Conservation (phyloP, 495 filamentous ascomycete genomes). For the Tetracladium marchalianum region DNA sequence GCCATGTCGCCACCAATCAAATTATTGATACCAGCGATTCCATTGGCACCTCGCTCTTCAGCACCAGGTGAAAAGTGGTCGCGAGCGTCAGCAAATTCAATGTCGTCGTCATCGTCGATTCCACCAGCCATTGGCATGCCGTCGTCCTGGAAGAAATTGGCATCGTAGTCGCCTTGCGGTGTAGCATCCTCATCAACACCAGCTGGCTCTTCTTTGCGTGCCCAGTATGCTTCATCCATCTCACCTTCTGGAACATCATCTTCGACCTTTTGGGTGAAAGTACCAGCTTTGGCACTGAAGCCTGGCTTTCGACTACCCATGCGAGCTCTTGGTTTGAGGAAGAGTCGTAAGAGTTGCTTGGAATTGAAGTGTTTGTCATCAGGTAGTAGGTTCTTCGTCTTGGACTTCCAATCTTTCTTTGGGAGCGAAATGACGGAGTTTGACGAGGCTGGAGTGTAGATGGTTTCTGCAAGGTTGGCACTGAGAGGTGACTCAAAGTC, state of each 20-base stretch:
- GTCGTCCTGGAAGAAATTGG: slow-evolving; percentile 96
- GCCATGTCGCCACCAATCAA: slow-evolving; percentile 28
- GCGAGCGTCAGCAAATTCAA: slow-evolving; percentile 80
- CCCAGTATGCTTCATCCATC: slow-evolving; percentile 96
- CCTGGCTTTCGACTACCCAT: slow-evolving; percentile 44
- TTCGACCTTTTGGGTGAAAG: slow-evolving; percentile 30
- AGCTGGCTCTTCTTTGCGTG: slow-evolving; percentile 53
- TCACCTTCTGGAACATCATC: slow-evolving; percentile 56
- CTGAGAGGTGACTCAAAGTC: slow-evolving; percentile 73
- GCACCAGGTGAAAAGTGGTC: slow-evolving; percentile 76
- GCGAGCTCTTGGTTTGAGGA: slow-evolving; percentile 86
- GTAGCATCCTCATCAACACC: slow-evolving; percentile 32
- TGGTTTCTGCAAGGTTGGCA: slow-evolving; percentile 58
- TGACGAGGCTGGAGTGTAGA: slow-evolving; percentile 76
- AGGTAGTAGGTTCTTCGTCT: slow-evolving; percentile 82
- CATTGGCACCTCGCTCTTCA: slow-evolving; percentile 36
- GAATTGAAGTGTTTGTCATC: slow-evolving; percentile 99
- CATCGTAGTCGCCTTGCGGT: slow-evolving; percentile 73
- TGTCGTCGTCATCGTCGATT: slow-evolving; percentile 64
- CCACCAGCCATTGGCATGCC: slow-evolving; percentile 68
- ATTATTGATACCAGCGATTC: slow-evolving; percentile 37
- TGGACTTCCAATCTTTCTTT: slow-evolving; percentile 91
- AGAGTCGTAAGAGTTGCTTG: slow-evolving; percentile 74
- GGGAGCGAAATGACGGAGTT: slow-evolving; percentile 74
- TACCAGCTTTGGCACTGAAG: slow-evolving; percentile 23